phyloP scores from a whole-genome alignment of 441 rosid genomes.

The Eruca vesicaria region DNA sequence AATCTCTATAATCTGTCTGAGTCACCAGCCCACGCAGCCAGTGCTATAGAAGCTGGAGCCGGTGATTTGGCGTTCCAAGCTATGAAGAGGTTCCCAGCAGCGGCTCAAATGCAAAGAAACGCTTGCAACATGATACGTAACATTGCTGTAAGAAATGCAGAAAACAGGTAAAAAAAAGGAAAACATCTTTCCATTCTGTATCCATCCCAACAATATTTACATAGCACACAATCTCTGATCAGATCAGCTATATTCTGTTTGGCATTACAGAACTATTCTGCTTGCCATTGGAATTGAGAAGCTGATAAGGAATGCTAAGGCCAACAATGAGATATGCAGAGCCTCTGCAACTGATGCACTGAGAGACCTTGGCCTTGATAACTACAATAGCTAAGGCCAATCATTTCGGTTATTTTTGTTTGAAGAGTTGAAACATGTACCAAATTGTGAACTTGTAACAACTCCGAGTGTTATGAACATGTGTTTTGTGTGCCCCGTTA shows the following conservation, averaged over 20 bases:
- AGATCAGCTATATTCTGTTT: neutral
- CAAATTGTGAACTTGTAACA: neutral
- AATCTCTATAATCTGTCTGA: slow-evolving; percentile 71
- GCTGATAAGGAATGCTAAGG: slow-evolving; percentile 67
- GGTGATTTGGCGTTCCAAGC: slow-evolving; percentile 87
- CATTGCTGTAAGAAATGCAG: slow-evolving; percentile 79
- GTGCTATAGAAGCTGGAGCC: slow-evolving; percentile 92
- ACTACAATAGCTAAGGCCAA: slow-evolving; percentile 50
- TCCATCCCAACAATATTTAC: neutral
- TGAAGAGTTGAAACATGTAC: neutral
- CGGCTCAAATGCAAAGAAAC: slow-evolving; percentile 70
- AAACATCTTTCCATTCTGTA: neutral
- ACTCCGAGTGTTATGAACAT: neutral
- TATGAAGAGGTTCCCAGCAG: slow-evolving; percentile 76
- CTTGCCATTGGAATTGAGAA: slow-evolving; percentile 73
- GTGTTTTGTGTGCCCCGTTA: neutral
- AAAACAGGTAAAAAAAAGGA: slow-evolving; percentile 70
- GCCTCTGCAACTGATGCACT: slow-evolving; percentile 86
- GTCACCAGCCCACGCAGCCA: slow-evolving; percentile 62
- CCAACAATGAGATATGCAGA: slow-evolving; percentile 68
- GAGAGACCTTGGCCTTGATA: slow-evolving; percentile 84
- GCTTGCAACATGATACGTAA: slow-evolving; percentile 90
- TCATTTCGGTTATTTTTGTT: neutral
- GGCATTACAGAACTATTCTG: slow-evolving; percentile 55
- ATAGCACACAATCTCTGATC: neutral